Evolutionary conservation across 2,329 filamentous ascomycete genomes (phyloP).

Genomic region (Tympanopsis confertula): DNA sequence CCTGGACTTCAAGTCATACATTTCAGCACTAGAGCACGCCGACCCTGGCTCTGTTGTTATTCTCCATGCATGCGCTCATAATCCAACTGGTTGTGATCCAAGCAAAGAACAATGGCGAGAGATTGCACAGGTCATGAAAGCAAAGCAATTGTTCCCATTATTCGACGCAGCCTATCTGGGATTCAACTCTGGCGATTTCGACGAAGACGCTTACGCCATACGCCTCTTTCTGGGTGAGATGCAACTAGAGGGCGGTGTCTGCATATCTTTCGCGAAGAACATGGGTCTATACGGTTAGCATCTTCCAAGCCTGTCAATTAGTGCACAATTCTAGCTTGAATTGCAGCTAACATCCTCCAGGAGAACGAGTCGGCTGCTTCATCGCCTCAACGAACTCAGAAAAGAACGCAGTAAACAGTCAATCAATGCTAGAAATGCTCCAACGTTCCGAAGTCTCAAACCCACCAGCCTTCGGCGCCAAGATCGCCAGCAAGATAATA

Average conservation of each 20-base stretch:
- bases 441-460: too few species aligned
- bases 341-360: too few species aligned
- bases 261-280: not conserved
- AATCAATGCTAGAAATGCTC: too few species aligned
- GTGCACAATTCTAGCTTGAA: too few species aligned
- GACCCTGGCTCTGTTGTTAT: not conserved
- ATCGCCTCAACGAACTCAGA: not conserved
- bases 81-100: not conserved
- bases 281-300: not conserved
- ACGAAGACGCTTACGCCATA: not conserved
- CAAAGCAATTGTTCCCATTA: not conserved
- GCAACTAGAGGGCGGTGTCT: not conserved
- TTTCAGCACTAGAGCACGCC: constrained; percentile 3
- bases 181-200: not conserved
- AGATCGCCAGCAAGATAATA: too few species aligned
- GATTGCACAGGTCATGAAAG: not conserved
- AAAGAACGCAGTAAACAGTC: too few species aligned
- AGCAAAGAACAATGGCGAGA: not conserved
- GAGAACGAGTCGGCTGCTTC: not conserved
- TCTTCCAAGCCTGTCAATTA: too few species aligned
- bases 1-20: constrained; percentile 4
- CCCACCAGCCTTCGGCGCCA: too few species aligned
- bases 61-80: not conserved
- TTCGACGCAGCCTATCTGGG: not conserved
- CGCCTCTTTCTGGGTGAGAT: not conserved